A percentile compares a stretch with the other conserved stretches of the same genome.
phyloP scores from a whole-genome alignment of 2,329 filamentous ascomycete species.

The Ophiostoma himal-ulmi region DNA sequence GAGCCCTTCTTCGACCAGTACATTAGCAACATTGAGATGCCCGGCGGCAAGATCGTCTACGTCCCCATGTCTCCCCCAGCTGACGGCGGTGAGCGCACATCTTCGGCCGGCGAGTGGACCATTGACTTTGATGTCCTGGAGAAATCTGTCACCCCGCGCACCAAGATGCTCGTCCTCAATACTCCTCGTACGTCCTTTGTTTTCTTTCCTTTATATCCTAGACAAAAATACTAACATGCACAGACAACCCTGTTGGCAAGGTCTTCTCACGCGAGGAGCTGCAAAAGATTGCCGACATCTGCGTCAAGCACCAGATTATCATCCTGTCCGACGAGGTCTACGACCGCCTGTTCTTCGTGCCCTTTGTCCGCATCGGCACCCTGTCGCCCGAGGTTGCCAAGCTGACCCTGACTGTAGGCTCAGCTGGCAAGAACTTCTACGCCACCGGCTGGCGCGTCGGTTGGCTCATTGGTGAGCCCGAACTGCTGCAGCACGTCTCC shows the following conservation, averaged over 20 bases:
- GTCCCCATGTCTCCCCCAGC: slow-evolving; percentile 88
- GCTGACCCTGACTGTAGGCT: slow-evolving; percentile 88
- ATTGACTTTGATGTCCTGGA: slow-evolving; percentile 80
- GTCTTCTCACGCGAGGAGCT: slow-evolving; percentile 83
- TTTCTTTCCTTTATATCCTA: background rate
- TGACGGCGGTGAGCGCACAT: slow-evolving; percentile 71
- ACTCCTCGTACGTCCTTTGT: slow-evolving; percentile 44
- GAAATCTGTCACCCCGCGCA: slow-evolving; percentile 72
- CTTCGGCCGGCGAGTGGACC: slow-evolving; percentile 81
- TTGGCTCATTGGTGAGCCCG: slow-evolving; percentile 83
- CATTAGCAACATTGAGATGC: slow-evolving; percentile 98
- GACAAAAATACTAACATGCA: background rate
- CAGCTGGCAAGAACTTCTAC: slow-evolving; percentile 97
- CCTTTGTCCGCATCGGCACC: slow-evolving; percentile 87
- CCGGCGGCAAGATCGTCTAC: slow-evolving; percentile 89
- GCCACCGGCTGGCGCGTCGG: slow-evolving; percentile 94
- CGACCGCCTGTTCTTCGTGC: slow-evolving; percentile 89
- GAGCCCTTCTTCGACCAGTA: slow-evolving; percentile 99
- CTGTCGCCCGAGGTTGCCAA: slow-evolving; percentile 83
- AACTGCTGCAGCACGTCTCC: slow-evolving; percentile 85
- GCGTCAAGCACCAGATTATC: slow-evolving; percentile 87
- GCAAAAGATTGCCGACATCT: slow-evolving; percentile 76
- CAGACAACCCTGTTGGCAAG: slow-evolving; percentile 89
- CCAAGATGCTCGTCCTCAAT: slow-evolving; percentile 94
- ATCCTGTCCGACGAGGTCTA: slow-evolving; percentile 93